These are phyloP conservation scores for Xylaria castorea DNA, from an alignment of 495 filamentous ascomycete species.

Conservation along the genomic window DNA sequence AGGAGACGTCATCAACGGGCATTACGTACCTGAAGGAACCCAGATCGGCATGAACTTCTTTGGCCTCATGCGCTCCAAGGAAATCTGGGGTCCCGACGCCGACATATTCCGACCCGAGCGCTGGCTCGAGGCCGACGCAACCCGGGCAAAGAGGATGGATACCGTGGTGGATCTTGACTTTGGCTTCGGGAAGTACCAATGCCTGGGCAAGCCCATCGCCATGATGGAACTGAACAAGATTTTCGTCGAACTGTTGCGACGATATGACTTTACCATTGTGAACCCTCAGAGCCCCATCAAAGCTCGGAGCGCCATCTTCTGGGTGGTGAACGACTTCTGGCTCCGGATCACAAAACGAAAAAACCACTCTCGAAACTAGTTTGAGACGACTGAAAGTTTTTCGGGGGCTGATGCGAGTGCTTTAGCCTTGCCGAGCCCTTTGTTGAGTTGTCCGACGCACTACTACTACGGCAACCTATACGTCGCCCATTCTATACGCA, in stretches of 20 bases:
- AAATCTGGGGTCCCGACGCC: slow-evolving; percentile 54
- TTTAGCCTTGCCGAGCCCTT: not conserved
- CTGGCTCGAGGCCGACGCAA: slow-evolving; percentile 53
- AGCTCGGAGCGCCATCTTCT: slow-evolving; percentile 28
- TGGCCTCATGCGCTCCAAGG: slow-evolving; percentile 39
- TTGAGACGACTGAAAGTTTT: not conserved
- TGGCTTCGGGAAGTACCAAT: slow-evolving; percentile 48
- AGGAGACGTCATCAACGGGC: slow-evolving; percentile 60
- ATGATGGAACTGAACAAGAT: slow-evolving; percentile 58
- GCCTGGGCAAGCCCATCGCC: slow-evolving; percentile 49
- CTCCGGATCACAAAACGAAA: slow-evolving; percentile 33
- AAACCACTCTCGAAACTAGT: not conserved
- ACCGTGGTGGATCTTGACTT: slow-evolving; percentile 38
- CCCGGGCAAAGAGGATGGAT: slow-evolving; percentile 43
- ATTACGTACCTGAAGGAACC: slow-evolving; percentile 62
- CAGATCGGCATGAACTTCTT: slow-evolving; percentile 51
- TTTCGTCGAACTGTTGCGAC: slow-evolving; percentile 58
- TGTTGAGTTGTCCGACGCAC: not conserved
- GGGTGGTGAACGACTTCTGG: slow-evolving; percentile 34
- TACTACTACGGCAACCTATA: not conserved
- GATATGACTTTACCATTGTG: slow-evolving; percentile 55
- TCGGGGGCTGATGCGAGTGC: not conserved
- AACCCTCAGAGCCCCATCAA: slow-evolving; percentile 49
- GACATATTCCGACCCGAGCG: slow-evolving; percentile 58
- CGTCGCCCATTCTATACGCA: not conserved